Evolutionary conservation across 1,284 basidiomycete species (phyloP).

Genomic region (Cutaneotrichosporon mucoides): DNA sequence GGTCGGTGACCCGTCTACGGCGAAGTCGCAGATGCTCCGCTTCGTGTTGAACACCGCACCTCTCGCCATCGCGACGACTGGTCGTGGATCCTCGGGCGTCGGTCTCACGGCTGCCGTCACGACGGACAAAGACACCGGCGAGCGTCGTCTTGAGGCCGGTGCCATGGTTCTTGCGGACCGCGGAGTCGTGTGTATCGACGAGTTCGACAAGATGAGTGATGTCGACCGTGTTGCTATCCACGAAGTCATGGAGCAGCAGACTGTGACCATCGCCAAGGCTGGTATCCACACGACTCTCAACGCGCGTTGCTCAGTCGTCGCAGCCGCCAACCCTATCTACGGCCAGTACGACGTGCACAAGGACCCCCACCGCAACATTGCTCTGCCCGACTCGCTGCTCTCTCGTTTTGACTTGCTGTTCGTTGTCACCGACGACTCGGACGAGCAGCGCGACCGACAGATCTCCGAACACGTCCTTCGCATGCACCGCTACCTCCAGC

Average conservation of each 20-base stretch:
- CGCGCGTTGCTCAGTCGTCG: conserved; percentile 94
- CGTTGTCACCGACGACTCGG: conserved; percentile 96
- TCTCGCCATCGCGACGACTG: conserved; percentile 95
- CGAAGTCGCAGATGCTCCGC: conserved; percentile 93
- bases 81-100: conserved; percentile 93
- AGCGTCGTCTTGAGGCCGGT: conserved; percentile 92
- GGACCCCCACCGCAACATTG: conserved; percentile 98
- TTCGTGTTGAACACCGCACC: conserved; percentile 97
- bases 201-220: conserved; percentile 99
- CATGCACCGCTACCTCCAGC: conserved; percentile 94
- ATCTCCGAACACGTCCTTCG: conserved; percentile 98
- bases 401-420: conserved; percentile 99
- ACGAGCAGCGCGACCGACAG: conserved; percentile 86
- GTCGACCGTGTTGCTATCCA: conserved; percentile 99
- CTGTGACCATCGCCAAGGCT: conserved; percentile 98
- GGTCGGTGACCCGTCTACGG: conserved; percentile 98
- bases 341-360: conserved; percentile 99
- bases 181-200: conserved; percentile 98
- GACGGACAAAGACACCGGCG: conserved; percentile 91
- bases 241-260: conserved; percentile 99
- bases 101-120: conserved; percentile 99
- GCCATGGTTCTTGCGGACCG: conserved; percentile 99
- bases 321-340: conserved; percentile 98
- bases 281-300: conserved; percentile 98
- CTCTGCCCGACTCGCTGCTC: conserved; percentile 92